Evolutionary conservation across 2,329 filamentous ascomycete genomes (phyloP).

Genomic region (Chaetomiaceae sp.): DNA sequence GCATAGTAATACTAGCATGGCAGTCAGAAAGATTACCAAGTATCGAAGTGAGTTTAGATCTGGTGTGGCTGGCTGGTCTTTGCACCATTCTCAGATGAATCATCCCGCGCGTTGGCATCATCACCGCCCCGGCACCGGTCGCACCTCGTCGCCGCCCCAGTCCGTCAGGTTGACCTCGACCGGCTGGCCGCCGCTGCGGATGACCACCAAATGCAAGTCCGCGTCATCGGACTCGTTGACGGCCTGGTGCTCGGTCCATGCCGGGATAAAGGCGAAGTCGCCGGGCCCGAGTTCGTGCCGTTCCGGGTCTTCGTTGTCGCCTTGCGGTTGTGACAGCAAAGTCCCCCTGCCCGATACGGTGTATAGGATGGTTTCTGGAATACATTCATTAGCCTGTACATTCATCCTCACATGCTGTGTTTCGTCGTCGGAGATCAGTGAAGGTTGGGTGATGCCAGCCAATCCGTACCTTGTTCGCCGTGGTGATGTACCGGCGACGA

Average conservation of each 20-base stretch:
- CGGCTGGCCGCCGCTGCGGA: conserved; percentile 54
- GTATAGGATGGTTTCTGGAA: conserved; percentile 67
- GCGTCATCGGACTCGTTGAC: conserved; percentile 56
- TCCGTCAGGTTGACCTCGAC: conserved; percentile 56
- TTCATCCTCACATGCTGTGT: no score
- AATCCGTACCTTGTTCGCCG: conserved; percentile 59
- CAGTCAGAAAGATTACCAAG: no score
- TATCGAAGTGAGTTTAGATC: no score
- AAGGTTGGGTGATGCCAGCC: no score
- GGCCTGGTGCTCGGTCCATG: conserved; percentile 65
- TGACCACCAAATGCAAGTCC: conserved; percentile 61
- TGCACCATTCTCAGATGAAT: no score
- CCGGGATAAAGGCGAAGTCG: conserved; percentile 65
- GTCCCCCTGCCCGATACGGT: conserved; percentile 55
- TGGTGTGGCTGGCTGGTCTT: no score
- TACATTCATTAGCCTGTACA: no score
- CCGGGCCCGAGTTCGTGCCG: conserved; percentile 54
- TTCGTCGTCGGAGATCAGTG: no score
- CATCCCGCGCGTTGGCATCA: no score
- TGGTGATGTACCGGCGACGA: conserved; percentile 62
- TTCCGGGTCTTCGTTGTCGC: conserved; percentile 41
- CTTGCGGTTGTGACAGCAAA: conserved; percentile 49
- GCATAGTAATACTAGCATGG: no score
- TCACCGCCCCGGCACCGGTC: no score
- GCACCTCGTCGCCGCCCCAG: conserved; percentile 49